These are phyloP conservation scores for Talaromyces albobiverticillius DNA, from an alignment of 2,329 filamentous ascomycete genomes.

Conservation along the genomic window DNA sequence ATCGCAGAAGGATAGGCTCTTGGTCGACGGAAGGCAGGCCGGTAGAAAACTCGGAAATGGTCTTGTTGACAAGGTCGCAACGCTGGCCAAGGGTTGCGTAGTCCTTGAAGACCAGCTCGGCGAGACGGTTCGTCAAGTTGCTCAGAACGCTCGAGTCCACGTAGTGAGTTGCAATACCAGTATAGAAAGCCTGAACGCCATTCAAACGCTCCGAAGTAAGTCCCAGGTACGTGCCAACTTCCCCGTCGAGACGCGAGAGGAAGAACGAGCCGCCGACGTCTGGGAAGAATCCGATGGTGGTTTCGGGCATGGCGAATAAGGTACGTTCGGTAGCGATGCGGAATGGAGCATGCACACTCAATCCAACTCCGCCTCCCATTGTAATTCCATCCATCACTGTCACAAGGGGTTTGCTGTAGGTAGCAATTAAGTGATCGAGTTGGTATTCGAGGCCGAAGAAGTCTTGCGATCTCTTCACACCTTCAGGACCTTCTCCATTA, in stretches of 20 bases:
- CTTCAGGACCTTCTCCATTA: conserved; percentile 66
- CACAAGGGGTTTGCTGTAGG: conserved; percentile 88
- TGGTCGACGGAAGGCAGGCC: conserved; percentile 65
- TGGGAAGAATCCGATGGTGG: conserved; percentile 96
- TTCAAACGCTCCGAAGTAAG: conserved; percentile 81
- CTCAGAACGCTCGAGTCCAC: conserved; percentile 85
- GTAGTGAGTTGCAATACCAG: conserved; percentile 93
- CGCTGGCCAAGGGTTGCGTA: conserved; percentile 62
- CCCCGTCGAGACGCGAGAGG: conserved; percentile 81
- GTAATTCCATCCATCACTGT: conserved; percentile 97
- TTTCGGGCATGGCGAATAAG: conserved; percentile 97
- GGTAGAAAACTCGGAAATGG: conserved; percentile 87
- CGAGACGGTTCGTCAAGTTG: conserved; percentile 76
- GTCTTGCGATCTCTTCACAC: conserved; percentile 70
- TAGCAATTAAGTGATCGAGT: conserved; percentile 92
- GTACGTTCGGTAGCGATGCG: conserved; percentile 95
- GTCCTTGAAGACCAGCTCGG: conserved; percentile 86
- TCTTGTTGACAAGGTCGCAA: conserved; percentile 72
- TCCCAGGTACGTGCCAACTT: conserved; percentile 86
- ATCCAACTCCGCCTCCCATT: conserved; percentile 94
- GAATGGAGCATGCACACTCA: conserved; percentile 93
- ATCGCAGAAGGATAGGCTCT: conserved; percentile 65
- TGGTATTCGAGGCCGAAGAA: conserved; percentile 97
- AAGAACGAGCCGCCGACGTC: conserved; percentile 98
- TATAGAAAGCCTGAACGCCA: conserved; percentile 83